Evolutionary conservation across 2,329 filamentous ascomycete species (phyloP).

Genomic region (Fusarium falciforme): DNA sequence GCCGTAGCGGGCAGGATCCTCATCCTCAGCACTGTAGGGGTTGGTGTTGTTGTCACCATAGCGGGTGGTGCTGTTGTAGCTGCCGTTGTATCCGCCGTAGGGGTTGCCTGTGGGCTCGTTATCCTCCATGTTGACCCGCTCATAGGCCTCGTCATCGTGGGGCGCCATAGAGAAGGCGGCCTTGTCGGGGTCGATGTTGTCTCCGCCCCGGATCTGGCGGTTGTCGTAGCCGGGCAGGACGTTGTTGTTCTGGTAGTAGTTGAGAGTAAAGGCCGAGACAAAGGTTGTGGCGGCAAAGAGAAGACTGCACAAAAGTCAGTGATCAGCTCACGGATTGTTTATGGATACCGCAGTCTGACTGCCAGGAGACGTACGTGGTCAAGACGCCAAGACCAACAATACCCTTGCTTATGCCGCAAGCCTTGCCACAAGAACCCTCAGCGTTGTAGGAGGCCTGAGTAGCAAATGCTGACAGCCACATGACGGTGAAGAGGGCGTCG

Average conservation of each 20-base stretch:
- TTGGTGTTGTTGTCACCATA: constrained; percentile 53
- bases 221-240: constrained; percentile 71
- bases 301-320: constrained; percentile 55
- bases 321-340: neutral
- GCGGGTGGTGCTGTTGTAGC: constrained; percentile 44
- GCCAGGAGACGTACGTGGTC: constrained; percentile 63
- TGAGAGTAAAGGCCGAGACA: constrained; percentile 69
- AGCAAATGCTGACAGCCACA: constrained; percentile 76
- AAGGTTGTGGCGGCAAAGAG: constrained; percentile 65
- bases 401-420: constrained; percentile 70
- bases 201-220: constrained; percentile 53
- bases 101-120: constrained; percentile 51
- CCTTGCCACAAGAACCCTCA: constrained; percentile 63
- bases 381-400: constrained; percentile 73
- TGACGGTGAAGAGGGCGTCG: constrained; percentile 67
- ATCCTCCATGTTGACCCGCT: constrained; percentile 69
- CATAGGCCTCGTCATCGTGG: constrained; percentile 75
- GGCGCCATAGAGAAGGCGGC: constrained; percentile 75
- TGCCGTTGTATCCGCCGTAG: constrained; percentile 48
- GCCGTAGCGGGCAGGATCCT: constrained; percentile 55
- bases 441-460: constrained; percentile 74
- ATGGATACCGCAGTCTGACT: neutral
- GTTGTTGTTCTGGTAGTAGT: constrained; percentile 72
- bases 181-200: constrained; percentile 75
- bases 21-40: constrained; percentile 54